Evolutionary conservation across 179 eudicot genomes (phyloP).

Genomic region (Camellia oleifera): DNA sequence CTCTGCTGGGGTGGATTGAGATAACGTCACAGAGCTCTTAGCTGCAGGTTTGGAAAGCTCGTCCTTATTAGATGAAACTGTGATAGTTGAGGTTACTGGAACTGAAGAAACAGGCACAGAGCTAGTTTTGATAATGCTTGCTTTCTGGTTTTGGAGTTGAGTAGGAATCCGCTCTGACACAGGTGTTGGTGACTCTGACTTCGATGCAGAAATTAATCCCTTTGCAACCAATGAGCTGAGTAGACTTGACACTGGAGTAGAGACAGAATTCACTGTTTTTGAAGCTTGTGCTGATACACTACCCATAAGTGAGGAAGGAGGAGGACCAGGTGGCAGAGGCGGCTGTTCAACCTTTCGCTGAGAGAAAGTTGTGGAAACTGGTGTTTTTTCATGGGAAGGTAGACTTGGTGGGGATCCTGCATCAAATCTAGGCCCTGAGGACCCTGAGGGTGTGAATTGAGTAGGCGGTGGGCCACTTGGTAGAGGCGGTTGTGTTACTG

Average conservation of each 20-base stretch:
- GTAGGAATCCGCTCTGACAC: slow-evolving; percentile 24
- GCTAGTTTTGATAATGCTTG: slow-evolving; percentile 21
- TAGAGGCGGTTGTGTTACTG: slow-evolving; percentile 28
- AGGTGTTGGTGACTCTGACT: slow-evolving; percentile 39
- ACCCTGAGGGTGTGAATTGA: slow-evolving; percentile 19
- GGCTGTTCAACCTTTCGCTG: slow-evolving; percentile 39
- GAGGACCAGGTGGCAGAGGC: slow-evolving; percentile 37
- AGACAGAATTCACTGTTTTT: slow-evolving; percentile 26
- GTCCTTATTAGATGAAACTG: slow-evolving; percentile 26
- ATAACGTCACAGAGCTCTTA: slow-evolving; percentile 24
- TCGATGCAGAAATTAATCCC: slow-evolving; percentile 77
- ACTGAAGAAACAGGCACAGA: slow-evolving; percentile 17
- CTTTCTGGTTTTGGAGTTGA: slow-evolving; percentile 28
- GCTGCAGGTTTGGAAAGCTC: slow-evolving; percentile 31
- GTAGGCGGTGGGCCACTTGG: slow-evolving; percentile 29
- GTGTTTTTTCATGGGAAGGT: slow-evolving; percentile 23
- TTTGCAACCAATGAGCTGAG: slow-evolving; percentile 75
- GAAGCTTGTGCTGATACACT: slow-evolving; percentile 33
- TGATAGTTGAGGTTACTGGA: slow-evolving; percentile 17
- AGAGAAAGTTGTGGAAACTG: slow-evolving; percentile 25
- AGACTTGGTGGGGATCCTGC: slow-evolving; percentile 17
- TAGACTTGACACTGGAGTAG: slow-evolving; percentile 65
- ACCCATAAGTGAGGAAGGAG: slow-evolving; percentile 22
- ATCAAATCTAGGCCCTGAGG: slow-evolving; percentile 23
- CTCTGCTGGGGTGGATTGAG: slow-evolving; percentile 31